A percentile compares a stretch with the other conserved stretches of the same genome.
These are phyloP conservation scores for Botrytis squamosa DNA, from an alignment of 2,329 filamentous ascomycete species.

Conservation along the genomic window DNA sequence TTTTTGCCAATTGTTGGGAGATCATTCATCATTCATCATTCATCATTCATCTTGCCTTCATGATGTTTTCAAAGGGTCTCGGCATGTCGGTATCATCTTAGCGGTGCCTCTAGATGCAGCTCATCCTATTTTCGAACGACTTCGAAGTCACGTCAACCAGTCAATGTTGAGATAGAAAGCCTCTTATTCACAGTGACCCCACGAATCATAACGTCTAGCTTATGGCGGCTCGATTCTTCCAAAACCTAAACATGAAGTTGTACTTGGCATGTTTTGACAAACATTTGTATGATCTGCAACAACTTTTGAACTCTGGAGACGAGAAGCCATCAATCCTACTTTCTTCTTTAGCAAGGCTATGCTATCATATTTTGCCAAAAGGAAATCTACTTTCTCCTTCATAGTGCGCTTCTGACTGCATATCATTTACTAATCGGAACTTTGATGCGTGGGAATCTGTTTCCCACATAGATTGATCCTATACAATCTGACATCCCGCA, in stretches of 20 bases:
- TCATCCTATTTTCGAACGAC: not conserved
- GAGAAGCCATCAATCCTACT: slow-evolving; percentile 4
- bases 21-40: not conserved
- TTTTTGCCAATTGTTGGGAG: not conserved
- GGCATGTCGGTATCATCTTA: not conserved
- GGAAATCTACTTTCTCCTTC: not conserved
- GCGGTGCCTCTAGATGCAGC: not conserved
- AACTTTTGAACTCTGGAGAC: not conserved
- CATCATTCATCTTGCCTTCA: slow-evolving; percentile 7
- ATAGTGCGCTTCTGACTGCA: slow-evolving; percentile 6
- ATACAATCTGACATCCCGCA: slow-evolving; percentile 5
- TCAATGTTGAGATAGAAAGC: slow-evolving; percentile 2
- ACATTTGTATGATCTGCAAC: not conserved
- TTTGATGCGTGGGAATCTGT: not conserved
- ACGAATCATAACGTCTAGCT: slow-evolving; percentile 15
- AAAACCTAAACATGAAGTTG: not conserved
- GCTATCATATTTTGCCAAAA: not conserved
- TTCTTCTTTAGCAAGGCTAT: slow-evolving; percentile 2
- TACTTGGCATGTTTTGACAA: not conserved
- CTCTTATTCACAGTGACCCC: not conserved
- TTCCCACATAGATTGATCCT: not conserved
- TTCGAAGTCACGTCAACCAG: slow-evolving; percentile 13
- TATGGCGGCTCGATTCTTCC: slow-evolving; percentile 15
- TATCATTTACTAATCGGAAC: slow-evolving; percentile 3
- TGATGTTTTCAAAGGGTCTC: not conserved